Conservation (phyloP, 768 basidiomycete species). For the Lactifluus echinatus region DNA sequence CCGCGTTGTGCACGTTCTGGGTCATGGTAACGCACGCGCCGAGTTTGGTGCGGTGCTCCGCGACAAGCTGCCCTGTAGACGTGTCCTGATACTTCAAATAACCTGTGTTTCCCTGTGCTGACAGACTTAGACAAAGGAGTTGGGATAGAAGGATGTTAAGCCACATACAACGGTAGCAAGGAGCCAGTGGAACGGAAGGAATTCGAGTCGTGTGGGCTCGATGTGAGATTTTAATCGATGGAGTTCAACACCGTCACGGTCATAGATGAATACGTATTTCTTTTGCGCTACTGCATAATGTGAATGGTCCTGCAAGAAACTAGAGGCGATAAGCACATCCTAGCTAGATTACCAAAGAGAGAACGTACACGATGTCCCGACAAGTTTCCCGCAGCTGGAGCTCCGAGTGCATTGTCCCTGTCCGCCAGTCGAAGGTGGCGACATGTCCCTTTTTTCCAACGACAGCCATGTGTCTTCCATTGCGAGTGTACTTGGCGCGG, state of each 20-base stretch:
- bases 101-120: slow-evolving; percentile 68
- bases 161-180: slow-evolving; percentile 70
- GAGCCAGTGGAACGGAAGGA: slow-evolving; percentile 93
- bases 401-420: slow-evolving; percentile 78
- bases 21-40: slow-evolving; percentile 80
- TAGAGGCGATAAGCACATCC: slow-evolving; percentile 25
- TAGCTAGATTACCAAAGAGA: background rate
- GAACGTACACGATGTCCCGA: slow-evolving; percentile 78
- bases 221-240: slow-evolving; percentile 78
- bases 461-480: slow-evolving; percentile 87
- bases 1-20: slow-evolving; percentile 89
- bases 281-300: slow-evolving; percentile 94
- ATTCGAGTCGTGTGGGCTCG: slow-evolving; percentile 85
- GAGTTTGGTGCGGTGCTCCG: slow-evolving; percentile 83
- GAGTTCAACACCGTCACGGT: slow-evolving; percentile 86
- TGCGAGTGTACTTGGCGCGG: slow-evolving; percentile 74
- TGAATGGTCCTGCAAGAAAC: slow-evolving; percentile 87
- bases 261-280: slow-evolving; percentile 94
- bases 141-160: background rate
- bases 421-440: slow-evolving; percentile 90
- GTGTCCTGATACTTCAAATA: slow-evolving; percentile 96
- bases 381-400: slow-evolving; percentile 86
- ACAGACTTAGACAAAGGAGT: background rate
- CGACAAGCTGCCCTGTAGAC: slow-evolving; percentile 80
- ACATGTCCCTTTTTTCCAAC: slow-evolving; percentile 79